Conservation (phyloP, 768 basidiomycete genomes). For the Pisolithus tinctorius region DNA sequence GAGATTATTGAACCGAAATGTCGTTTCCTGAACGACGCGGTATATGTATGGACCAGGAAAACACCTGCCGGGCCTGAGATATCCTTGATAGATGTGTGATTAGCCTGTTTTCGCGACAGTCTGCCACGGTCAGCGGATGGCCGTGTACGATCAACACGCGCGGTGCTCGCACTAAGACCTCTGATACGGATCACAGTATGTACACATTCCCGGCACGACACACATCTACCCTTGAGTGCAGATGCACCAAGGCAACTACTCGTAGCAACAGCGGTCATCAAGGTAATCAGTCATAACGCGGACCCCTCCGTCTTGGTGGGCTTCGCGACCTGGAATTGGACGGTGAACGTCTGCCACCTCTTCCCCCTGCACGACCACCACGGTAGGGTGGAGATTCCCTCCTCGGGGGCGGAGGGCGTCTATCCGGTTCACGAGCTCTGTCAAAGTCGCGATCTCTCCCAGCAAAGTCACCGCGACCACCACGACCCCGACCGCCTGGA, state of each 20-base stretch:
- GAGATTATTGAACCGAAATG: too few relatives aligned
- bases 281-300: slow-evolving; percentile 25
- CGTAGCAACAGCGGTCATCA: not conserved
- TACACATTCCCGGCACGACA: too few relatives aligned
- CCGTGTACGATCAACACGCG: not conserved
- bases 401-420: slow-evolving; percentile 40
- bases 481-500: slow-evolving; percentile 35
- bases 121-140: not conserved
- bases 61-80: too few relatives aligned
- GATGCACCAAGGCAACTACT: not conserved
- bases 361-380: slow-evolving; percentile 39
- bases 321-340: slow-evolving; percentile 36
- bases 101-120: not conserved
- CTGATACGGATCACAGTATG: too few relatives aligned
- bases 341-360: slow-evolving; percentile 33
- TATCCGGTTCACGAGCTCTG: slow-evolving; percentile 35
- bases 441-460: slow-evolving; percentile 32
- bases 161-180: not conserved
- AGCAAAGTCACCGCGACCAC: slow-evolving; percentile 31
- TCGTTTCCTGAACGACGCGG: too few relatives aligned
- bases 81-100: not conserved
- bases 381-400: slow-evolving; percentile 43
- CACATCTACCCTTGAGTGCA: not conserved
- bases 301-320: slow-evolving; percentile 32
- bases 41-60: not conserved